Percentiles rank a stretch among this genome's conserved stretches.
Conservation (phyloP, 495 filamentous ascomycete species). For the Diplogelasinospora grovesii region DNA sequence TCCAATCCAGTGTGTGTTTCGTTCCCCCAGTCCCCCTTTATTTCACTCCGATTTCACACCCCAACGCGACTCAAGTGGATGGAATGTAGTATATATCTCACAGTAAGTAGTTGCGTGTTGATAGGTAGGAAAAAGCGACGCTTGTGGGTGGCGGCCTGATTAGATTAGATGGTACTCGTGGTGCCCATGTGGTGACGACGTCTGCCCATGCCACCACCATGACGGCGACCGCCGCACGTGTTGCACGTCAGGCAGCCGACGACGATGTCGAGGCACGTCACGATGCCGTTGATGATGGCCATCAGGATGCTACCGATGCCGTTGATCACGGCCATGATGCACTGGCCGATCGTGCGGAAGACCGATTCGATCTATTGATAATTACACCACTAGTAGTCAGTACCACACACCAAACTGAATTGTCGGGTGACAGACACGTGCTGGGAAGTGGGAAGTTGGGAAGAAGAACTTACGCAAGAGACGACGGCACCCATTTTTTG, state of each 20-base stretch:
- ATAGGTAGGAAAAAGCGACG: background rate
- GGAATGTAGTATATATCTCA: no score
- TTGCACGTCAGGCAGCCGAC: conserved; percentile 85
- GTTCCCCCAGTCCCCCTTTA: no score
- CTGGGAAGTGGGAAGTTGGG: background rate
- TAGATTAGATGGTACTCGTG: conserved; percentile 15
- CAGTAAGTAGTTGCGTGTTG: no score
- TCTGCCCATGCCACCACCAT: conserved; percentile 17
- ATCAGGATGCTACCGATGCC: conserved; percentile 74
- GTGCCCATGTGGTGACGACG: conserved; percentile 18
- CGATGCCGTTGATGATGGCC: conserved; percentile 66
- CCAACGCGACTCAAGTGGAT: no score
- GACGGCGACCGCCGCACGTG: conserved; percentile 29
- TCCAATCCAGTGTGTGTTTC: no score
- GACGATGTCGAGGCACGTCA: conserved; percentile 73
- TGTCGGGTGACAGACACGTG: no score
- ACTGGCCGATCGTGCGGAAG: conserved; percentile 76
- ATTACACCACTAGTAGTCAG: no score
- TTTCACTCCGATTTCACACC: no score
- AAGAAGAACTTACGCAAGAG: conserved; percentile 71
- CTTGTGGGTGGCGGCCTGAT: background rate
- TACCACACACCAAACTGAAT: no score
- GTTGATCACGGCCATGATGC: conserved; percentile 74
- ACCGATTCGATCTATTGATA: conserved; percentile 60
- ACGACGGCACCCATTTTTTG: conserved; percentile 87